Conservation (phyloP, 257 asterid species). For the Solanum bulbocastanum region DNA sequence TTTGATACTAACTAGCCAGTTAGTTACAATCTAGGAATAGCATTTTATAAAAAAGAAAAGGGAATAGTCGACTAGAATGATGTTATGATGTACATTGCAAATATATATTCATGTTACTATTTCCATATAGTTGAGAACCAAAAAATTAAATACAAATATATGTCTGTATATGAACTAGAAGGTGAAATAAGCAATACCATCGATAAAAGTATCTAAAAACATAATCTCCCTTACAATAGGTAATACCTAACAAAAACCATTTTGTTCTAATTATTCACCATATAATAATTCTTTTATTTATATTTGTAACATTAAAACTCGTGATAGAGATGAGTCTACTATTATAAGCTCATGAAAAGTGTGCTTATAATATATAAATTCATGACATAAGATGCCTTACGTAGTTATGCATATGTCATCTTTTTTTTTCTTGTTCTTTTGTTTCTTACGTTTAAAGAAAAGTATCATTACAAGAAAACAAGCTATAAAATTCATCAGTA, state of each 20-base stretch:
- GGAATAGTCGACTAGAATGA: background rate
- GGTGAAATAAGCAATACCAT: too few relatives aligned
- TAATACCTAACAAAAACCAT: background rate
- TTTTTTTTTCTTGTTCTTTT: background rate
- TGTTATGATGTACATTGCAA: background rate
- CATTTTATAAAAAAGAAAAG: background rate
- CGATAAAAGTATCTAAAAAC: background rate
- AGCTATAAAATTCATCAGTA: too few relatives aligned
- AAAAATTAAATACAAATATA: too few relatives aligned
- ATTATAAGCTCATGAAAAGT: background rate
- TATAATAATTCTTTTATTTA: too few relatives aligned
- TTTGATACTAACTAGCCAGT: background rate
- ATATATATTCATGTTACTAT: background rate
- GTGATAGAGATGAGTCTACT: background rate
- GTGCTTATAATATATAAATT: background rate
- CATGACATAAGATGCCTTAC: background rate
- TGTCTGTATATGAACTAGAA: fast-evolving
- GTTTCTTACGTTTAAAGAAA: background rate
- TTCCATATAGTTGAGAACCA: background rate
- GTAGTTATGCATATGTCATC: too few relatives aligned
- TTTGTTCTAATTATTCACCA: background rate
- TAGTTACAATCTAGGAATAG: background rate
- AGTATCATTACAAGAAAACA: background rate
- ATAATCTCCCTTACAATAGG: background rate
- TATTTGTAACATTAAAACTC: too few relatives aligned